Evolutionary conservation across 202 grass and related monocot species (phyloP), one percentile per base, ranked within the genome.

Genomic region (Musa balbisiana): DNA sequence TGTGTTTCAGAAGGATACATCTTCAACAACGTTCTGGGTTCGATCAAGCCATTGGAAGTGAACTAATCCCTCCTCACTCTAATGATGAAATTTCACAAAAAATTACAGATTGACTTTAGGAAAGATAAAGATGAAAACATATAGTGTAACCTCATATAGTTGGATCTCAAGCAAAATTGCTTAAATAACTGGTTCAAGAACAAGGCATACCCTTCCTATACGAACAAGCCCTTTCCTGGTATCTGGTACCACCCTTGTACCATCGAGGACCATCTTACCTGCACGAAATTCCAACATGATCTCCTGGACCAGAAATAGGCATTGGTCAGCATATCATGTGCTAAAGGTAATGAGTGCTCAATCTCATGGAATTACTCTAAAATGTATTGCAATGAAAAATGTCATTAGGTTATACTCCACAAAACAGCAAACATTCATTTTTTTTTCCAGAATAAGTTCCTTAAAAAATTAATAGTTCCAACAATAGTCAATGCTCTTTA

Each of bases 41-140:
- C 91, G 91, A 78, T 92, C 95, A 85, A 99, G 85, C 95, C 95
- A 99, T 13, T 99, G 95, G 73, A 94, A 99, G 80, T 99, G 95
- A 76, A 94, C 65, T 80, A 99, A 84, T 20, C 95, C 95, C 90
- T 99, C 95, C 85, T 99, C 95, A 78, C 89, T 87, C 95, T 99
- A 68, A 78, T 84, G 79, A 86, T 52, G 15, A 14, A 64, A 73
- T 33, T 64, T 11, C 11, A 69, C 26, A 16, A 52, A 52, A 77
- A 73, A n/a, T 9, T 25, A 77, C 2, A 52, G 24, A 23, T 24
- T 52, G 20, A 79, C 71, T 58, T 62, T 53, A 77, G 78, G 22
- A 76, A 54, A 85, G 23, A 83, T 64, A 49, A 29, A 13, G 33
- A 43, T 43, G 33, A 43, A 14, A 64, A 25, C 16, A 21, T 15